Conservation (phyloP, 2,329 filamentous ascomycete genomes). For the Metarhizium robertsii region DNA sequence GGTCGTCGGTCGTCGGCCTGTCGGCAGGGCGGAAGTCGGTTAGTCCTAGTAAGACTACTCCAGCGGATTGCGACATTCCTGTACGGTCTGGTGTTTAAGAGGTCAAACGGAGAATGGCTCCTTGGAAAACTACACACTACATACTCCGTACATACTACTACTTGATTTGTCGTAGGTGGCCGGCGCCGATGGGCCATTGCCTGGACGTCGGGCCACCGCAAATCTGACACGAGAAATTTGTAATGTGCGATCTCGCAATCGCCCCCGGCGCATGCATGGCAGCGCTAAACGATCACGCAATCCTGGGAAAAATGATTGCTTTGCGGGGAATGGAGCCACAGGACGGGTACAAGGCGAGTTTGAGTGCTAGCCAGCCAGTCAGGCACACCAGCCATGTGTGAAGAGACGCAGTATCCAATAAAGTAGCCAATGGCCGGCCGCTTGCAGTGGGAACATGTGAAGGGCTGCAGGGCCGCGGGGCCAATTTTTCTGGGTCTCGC, state of each 20-base stretch:
- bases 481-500: too few species aligned
- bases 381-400: background rate
- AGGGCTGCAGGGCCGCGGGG: too few species aligned
- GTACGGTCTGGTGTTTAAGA: background rate
- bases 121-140: too few species aligned
- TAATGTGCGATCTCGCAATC: slow-evolving; percentile 16
- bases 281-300: slow-evolving; percentile 27
- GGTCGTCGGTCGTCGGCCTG: slow-evolving; percentile 7
- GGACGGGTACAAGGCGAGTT: too few species aligned
- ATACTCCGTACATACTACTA: too few species aligned
- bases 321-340: slow-evolving; percentile 13
- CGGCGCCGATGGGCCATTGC: background rate
- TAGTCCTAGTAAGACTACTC: background rate
- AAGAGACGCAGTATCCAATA: background rate
- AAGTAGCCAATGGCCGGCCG: too few species aligned
- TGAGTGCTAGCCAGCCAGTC: too few species aligned
- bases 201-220: slow-evolving; percentile 3
- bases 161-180: too few species aligned
- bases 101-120: too few species aligned
- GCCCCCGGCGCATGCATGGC: background rate
- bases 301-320: slow-evolving; percentile 16
- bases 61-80: background rate
- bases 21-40: slow-evolving; percentile 9
- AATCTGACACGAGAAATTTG: slow-evolving; percentile 14
- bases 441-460: too few species aligned